Evolutionary conservation across 2,329 filamentous ascomycete species (phyloP), one percentile per base, ranked within the genome.

Genomic region (Ophiostoma sp.): DNA sequence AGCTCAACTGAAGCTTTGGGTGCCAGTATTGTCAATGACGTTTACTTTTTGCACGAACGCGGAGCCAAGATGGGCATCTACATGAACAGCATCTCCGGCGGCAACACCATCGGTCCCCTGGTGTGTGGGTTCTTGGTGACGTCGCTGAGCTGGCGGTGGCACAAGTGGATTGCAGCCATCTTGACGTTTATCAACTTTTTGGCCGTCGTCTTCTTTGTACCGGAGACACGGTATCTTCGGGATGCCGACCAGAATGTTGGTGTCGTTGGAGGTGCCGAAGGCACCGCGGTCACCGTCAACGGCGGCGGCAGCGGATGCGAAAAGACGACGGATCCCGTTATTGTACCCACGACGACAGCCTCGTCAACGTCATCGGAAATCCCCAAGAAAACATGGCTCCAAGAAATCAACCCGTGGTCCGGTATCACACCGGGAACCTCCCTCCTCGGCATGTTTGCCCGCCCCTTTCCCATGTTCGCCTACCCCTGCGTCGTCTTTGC

Each of bases 1-100:
- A 82, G 81, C 11, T 81, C 83, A 7, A 84, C 83, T 0, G 84
- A 86, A 77, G 83, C 84, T 11, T 74, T 85, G 9, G 83, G 82
- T 25, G 83, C 82, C 5, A 80, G 78, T 72, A 79, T 78, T 2
- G 78, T 80, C 72, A 79, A 78, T 66, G 79, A 81, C 50, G 61
- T 81, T 9, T 81, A 78, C 70, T 81, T 81, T 55, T 73, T 80
- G n/a, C 80, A 81, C 68, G 79, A 81, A 73, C 77, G 80, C 12
- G 80, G 80, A 15, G 76, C 77, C 57, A 78, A 77, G 73, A 80
- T 80, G 77, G 79, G 79, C 36, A 25, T 80, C 39, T 81, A 81
- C 73, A 80, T 79, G 77, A 79, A 77, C 72, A 77, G 78, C 72
- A 79, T 81, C 52, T 66, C 76, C 0, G 80, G 79, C 2, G 79